A percentile compares a stretch with the other conserved stretches of the same genome.
Conservation (phyloP, 176 grass and related monocot species). For the Eragrostis nindensis region DNA sequence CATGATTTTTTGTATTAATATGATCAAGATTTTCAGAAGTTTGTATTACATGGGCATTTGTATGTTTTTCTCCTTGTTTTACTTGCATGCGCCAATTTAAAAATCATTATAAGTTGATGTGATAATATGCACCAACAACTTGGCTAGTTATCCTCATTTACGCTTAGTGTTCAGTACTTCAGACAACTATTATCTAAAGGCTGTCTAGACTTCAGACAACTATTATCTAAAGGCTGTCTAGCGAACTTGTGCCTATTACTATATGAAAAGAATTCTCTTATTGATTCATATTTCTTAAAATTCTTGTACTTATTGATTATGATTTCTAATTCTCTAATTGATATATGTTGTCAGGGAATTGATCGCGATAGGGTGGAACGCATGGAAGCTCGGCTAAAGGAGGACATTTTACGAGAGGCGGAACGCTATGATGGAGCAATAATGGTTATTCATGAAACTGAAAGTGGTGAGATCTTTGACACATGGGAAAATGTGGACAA, state of each 20-base stretch:
- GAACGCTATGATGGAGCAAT: conserved; percentile 74
- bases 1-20: conserved; percentile 27
- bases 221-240: conserved; percentile 6
- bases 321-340: conserved; percentile 40
- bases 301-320: conserved; percentile 23
- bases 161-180: not conserved
- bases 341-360: conserved; percentile 66
- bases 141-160: conserved; percentile 30
- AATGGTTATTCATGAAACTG: conserved; percentile 97
- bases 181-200: conserved; percentile 28
- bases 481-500: conserved; percentile 87
- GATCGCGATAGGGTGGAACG: conserved; percentile 89
- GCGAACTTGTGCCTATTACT: conserved; percentile 15
- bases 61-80: not conserved
- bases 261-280: conserved; percentile 16
- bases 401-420: conserved; percentile 90
- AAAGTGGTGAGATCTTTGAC: conserved; percentile 86
- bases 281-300: conserved; percentile 23
- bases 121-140: conserved; percentile 12
- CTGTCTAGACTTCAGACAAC: too few relatives aligned
- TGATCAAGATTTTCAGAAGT: conserved; percentile 8
- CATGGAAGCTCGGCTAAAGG: conserved; percentile 98
- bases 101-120: conserved; percentile 8
- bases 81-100: not conserved
- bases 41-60: not conserved